Base-by-base conservation (phyloP, 2,329 filamentous ascomycete species). In the Teratosphaeria epicoccoides region DNA sequence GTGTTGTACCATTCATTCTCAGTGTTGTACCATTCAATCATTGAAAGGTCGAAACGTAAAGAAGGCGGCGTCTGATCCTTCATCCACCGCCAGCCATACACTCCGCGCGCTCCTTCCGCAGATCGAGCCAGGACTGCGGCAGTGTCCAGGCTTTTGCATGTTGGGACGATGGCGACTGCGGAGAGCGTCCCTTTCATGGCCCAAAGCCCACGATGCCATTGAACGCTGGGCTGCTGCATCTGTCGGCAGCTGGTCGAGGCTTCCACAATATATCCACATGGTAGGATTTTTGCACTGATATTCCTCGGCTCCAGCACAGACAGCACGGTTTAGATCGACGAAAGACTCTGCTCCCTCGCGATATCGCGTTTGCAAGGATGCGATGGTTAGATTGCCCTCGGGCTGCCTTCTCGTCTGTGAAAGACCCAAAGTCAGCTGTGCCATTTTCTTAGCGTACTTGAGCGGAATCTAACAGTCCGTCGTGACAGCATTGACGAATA, bases 101-200 rank as follows among this genome's bases (percentile, higher is more conserved):
- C 60, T 68, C n/a, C n/a, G 24, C 77, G 67, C 6, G 75, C 73
- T 55, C 80, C 77, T 1, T 67, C 62, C 9, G 78, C 67, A 1
- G 69, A 78, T 23, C 70, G 66, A 1, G 77, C 69, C 50, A 79
- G 71, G 25, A 81, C 72, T 0, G 79, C 76, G 17, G 81, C 73
- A 53, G 77, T 81, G 62, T 82, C 79, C 1, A 82, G 69, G 0
- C 75, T 77, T 20, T 74, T 68, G 55, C 80, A 82, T 1, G 80
- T 79, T 2, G 78, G 78, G 6, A 76, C 70, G 0, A 80, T 70
- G 2, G 77, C 76, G 1, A 63, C 63, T 4, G 73, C 69, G 10
- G 75, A 76, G 4, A 80, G 63, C 0, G 76, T 75, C 3, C 75
- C 77, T 51, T 76, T 72, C 1, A 78, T 80, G 76, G 76, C 59